Percentiles rank a stretch among this genome's conserved stretches.
Evolutionary conservation across 495 filamentous ascomycete species (phyloP).

Genomic region (Pyronema omphalodes): DNA sequence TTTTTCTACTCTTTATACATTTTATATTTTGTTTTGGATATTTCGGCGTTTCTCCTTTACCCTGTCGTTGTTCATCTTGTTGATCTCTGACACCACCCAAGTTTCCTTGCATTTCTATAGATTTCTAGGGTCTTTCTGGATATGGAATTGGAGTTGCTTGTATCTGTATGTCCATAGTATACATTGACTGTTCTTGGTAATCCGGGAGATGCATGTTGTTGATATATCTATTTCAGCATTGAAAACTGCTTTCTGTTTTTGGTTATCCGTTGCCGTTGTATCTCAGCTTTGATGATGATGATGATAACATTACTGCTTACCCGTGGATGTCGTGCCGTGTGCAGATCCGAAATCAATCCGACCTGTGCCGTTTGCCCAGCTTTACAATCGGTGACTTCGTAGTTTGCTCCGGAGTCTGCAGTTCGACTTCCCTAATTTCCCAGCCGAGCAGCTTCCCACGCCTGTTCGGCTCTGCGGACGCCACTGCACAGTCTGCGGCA

Average conservation of each 20-base stretch:
- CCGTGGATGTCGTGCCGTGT: constrained; percentile 13
- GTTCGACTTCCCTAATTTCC: too few species aligned
- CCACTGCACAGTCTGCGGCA: too few species aligned
- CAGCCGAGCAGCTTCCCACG: too few species aligned
- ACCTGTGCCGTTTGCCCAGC: too few species aligned
- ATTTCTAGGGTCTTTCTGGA: background rate
- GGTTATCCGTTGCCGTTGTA: too few species aligned
- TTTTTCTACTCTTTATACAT: background rate
- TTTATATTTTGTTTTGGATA: background rate
- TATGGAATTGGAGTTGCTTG: background rate
- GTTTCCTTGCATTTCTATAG: background rate
- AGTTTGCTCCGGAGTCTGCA: too few species aligned
- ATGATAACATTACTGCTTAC: constrained; percentile 11
- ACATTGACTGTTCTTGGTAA: too few species aligned
- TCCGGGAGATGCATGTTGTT: background rate
- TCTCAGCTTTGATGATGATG: background rate
- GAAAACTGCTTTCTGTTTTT: too few species aligned
- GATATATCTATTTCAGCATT: background rate
- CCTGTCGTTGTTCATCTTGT: background rate
- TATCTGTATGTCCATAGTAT: background rate
- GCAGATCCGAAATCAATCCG: background rate
- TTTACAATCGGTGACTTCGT: too few species aligned
- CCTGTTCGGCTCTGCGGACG: too few species aligned
- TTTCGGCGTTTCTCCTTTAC: background rate
- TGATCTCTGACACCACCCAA: background rate